Conservation (phyloP, 2,329 filamentous ascomycete species). For the Metarhizium sp. region DNA sequence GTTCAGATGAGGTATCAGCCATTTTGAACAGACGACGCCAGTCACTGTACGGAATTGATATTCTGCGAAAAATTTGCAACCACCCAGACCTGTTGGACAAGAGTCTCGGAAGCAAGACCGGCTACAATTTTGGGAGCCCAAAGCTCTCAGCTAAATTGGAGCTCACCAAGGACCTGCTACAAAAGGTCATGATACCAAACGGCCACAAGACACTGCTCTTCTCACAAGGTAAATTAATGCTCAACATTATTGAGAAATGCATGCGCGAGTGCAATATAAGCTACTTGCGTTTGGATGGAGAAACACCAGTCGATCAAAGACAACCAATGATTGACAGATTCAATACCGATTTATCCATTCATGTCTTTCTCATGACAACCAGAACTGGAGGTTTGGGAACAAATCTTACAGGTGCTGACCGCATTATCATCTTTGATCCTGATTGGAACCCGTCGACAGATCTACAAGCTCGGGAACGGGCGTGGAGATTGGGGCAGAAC, state of each 20-base stretch:
- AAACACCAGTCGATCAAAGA: constrained; percentile 79
- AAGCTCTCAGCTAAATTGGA: constrained; percentile 91
- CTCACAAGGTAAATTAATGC: constrained; percentile 87
- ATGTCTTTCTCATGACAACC: constrained; percentile 89
- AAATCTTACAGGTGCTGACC: constrained; percentile 88
- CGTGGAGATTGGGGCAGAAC: constrained; percentile 93
- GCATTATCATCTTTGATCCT: constrained; percentile 96
- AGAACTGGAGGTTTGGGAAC: constrained; percentile 91
- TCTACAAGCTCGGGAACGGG: constrained; percentile 86
- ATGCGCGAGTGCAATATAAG: constrained; percentile 61
- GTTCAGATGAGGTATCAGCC: constrained; percentile 74
- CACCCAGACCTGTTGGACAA: constrained; percentile 82
- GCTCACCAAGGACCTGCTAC: constrained; percentile 77
- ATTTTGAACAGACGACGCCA: constrained; percentile 69
- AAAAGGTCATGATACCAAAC: constrained; percentile 72
- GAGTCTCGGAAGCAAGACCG: constrained; percentile 40
- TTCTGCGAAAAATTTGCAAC: constrained; percentile 92
- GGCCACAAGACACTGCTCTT: constrained; percentile 93
- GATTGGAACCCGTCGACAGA: constrained; percentile 99
- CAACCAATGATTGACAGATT: constrained; percentile 88
- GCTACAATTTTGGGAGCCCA: constrained; percentile 69
- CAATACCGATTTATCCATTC: constrained; percentile 68
- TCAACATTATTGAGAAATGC: constrained; percentile 85
- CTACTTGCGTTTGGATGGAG: constrained; percentile 87
- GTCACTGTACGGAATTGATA: constrained; percentile 82